Conservation (phyloP, 106 monocot species). For the Dioscorea zingiberensis region DNA sequence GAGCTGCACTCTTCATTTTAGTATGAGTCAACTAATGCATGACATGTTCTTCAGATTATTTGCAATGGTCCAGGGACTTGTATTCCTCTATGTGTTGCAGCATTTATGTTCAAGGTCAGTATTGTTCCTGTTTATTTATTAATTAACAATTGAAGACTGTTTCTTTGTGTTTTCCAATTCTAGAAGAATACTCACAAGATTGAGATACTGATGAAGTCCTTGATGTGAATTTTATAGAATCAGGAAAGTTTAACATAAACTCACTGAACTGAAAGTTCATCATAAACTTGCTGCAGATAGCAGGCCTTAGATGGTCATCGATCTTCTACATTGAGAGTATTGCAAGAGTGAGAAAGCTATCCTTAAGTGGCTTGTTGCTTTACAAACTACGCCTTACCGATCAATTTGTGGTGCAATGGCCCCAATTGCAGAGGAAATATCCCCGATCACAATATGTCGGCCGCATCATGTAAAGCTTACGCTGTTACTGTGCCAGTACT, state of each 20-base stretch:
- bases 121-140: too few relatives aligned
- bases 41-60: conserved; percentile 52
- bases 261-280: background rate
- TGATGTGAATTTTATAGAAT: too few relatives aligned
- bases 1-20: background rate
- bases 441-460: conserved; percentile 62
- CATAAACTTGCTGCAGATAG: conserved; percentile 43
- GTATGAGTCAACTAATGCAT: background rate
- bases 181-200: too few relatives aligned
- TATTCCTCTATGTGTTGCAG: conserved; percentile 72
- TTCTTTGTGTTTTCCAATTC: too few relatives aligned
- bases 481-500: background rate
- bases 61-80: conserved; percentile 98
- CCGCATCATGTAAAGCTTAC: conserved; percentile 50
- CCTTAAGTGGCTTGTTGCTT: conserved; percentile 79
- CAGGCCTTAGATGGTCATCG: conserved; percentile 68
- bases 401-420: conserved; percentile 89
- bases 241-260: too few relatives aligned
- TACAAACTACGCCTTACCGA: conserved; percentile 78
- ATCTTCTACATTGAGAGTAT: conserved; percentile 97
- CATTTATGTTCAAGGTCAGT: conserved; percentile 79
- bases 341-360: conserved; percentile 82
- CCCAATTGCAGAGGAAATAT: conserved; percentile 53
- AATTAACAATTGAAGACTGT: too few relatives aligned
- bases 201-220: too few relatives aligned